These are phyloP conservation scores for Emericellopsis atlantica DNA, from an alignment of 2,329 filamentous ascomycete species.

Conservation along the genomic window DNA sequence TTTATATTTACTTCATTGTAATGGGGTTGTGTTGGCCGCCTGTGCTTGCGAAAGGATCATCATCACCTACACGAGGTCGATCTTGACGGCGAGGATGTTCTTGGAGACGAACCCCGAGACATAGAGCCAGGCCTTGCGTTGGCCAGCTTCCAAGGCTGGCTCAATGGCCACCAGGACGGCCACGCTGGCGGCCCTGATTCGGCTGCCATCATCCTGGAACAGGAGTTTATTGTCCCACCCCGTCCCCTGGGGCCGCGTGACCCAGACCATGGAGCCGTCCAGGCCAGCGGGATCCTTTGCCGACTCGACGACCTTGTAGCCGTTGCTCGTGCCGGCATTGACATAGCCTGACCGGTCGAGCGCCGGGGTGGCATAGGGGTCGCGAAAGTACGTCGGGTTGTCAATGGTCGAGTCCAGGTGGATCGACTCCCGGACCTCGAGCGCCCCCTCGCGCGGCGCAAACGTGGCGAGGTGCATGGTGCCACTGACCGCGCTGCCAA, in stretches of 20 bases:
- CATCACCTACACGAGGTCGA: conserved; percentile 23
- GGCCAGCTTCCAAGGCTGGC: conserved; percentile 25
- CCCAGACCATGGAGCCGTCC: conserved; percentile 34
- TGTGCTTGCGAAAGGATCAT: no score
- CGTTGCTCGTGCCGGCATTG: conserved; percentile 30
- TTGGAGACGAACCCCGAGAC: conserved; percentile 37
- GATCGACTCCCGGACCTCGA: conserved; percentile 25
- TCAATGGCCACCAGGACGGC: conserved; percentile 41
- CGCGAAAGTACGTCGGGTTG: conserved; percentile 45
- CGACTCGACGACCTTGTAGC: conserved; percentile 19
- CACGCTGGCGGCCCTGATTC: conserved; percentile 33
- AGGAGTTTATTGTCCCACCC: conserved; percentile 32
- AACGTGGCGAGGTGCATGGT: conserved; percentile 27
- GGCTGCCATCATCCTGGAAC: conserved; percentile 43
- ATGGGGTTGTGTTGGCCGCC: no score
- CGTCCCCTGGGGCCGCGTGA: conserved; percentile 2
- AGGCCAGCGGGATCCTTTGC: conserved; percentile 18
- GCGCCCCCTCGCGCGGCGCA: conserved; percentile 3
- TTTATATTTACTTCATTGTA: no score
- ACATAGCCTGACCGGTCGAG: conserved; percentile 42
- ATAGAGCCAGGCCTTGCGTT: conserved; percentile 42
- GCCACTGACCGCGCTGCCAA: conserved; percentile 30
- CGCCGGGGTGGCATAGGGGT: conserved; percentile 30
- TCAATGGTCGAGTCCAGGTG: conserved; percentile 33
- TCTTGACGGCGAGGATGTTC: conserved; percentile 35